Conservation (phyloP, 768 basidiomycete species). For the Termitomyces sp. region DNA sequence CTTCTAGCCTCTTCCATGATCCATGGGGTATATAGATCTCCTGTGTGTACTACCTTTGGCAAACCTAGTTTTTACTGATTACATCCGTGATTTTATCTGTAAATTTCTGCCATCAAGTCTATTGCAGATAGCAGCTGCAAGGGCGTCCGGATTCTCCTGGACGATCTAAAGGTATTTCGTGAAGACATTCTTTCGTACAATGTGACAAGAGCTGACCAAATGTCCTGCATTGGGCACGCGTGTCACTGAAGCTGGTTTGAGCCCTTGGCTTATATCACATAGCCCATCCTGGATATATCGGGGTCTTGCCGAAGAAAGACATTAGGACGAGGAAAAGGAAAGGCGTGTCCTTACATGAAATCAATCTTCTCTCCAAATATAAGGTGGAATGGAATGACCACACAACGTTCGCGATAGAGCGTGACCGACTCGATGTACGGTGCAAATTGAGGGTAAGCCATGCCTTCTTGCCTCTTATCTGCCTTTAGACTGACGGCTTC, state of each 20-base stretch:
- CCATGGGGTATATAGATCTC: neutral
- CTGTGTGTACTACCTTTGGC: neutral
- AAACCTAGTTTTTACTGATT: neutral
- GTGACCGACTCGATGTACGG: slow-evolving; percentile 14
- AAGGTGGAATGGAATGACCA: slow-evolving; percentile 13
- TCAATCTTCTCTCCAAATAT: slow-evolving; percentile 16
- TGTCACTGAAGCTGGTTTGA: slow-evolving; percentile 21
- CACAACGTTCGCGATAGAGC: slow-evolving; percentile 11
- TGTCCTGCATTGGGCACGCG: slow-evolving; percentile 22
- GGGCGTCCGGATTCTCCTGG: slow-evolving; percentile 23
- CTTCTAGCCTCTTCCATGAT: neutral
- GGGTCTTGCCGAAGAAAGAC: slow-evolving; percentile 12
- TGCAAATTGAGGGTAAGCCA: slow-evolving; percentile 14
- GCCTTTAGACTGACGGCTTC: slow-evolving; percentile 7
- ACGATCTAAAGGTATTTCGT: slow-evolving; percentile 17
- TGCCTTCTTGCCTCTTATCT: slow-evolving; percentile 13
- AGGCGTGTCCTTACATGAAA: slow-evolving; percentile 13
- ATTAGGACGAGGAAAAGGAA: neutral
- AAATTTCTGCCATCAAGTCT: slow-evolving; percentile 11
- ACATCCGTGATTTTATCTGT: slow-evolving; percentile 10
- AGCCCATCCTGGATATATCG: slow-evolving; percentile 22
- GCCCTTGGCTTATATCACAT: slow-evolving; percentile 16
- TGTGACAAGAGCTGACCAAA: slow-evolving; percentile 16
- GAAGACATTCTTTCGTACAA: neutral
- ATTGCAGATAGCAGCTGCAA: slow-evolving; percentile 21